Evolutionary conservation across 106 monocot genomes (phyloP).

Genomic region (Dioscorea alata): DNA sequence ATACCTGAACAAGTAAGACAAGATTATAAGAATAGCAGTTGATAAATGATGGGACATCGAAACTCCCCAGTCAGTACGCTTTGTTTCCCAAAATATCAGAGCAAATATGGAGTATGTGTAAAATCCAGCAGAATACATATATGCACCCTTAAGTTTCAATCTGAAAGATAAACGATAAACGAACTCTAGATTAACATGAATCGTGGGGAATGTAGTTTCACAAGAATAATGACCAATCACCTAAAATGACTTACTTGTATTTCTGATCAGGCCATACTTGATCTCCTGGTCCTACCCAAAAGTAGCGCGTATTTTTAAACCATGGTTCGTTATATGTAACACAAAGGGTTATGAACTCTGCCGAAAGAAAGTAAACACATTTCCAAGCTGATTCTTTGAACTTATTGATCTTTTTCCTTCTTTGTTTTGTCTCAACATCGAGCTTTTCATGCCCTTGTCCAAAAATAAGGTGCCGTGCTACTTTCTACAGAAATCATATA

Average conservation of each 20-base stretch:
- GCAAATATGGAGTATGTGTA: slow-evolving; percentile 94
- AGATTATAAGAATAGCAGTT: slow-evolving; percentile 58
- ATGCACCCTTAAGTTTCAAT: slow-evolving; percentile 71
- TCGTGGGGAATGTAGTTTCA: background rate
- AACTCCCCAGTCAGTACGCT: slow-evolving; percentile 78
- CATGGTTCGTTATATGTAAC: slow-evolving; percentile 88
- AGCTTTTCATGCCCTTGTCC: slow-evolving; percentile 47
- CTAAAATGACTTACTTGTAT: slow-evolving; percentile 47
- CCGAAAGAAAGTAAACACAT: slow-evolving; percentile 73
- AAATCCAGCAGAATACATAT: slow-evolving; percentile 90
- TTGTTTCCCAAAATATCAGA: slow-evolving; percentile 93
- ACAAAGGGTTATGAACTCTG: slow-evolving; percentile 50
- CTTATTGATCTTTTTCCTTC: slow-evolving; percentile 64
- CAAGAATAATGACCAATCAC: background rate
- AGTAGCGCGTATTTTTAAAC: slow-evolving; percentile 75
- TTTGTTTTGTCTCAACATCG: slow-evolving; percentile 34
- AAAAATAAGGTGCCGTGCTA: slow-evolving; percentile 46
- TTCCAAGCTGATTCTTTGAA: slow-evolving; percentile 99
- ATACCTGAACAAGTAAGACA: slow-evolving; percentile 88
- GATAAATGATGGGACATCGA: slow-evolving; percentile 94
- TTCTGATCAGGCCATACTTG: slow-evolving; percentile 87
- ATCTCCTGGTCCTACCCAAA: slow-evolving; percentile 90
- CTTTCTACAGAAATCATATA: slow-evolving; percentile 34
- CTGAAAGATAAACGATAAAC: slow-evolving; percentile 17
- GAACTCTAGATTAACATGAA: slow-evolving; percentile 1